Evolutionary conservation across 73 alveolate genomes (phyloP).

Genomic region (Blepharisma stoltei): DNA sequence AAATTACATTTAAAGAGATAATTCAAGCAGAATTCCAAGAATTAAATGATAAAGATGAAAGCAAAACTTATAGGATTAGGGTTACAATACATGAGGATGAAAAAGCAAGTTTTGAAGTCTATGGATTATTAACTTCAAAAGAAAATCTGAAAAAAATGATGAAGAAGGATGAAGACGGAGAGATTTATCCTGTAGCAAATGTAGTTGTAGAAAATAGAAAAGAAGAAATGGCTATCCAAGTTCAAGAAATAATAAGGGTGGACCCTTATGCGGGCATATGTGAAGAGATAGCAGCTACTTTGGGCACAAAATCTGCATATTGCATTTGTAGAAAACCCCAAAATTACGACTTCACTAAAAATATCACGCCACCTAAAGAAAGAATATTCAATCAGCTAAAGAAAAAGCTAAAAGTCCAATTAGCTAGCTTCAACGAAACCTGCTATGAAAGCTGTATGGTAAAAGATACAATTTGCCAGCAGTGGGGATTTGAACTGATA

Average conservation of each 20-base stretch:
- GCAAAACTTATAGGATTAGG: constrained; percentile 1
- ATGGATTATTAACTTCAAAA: background rate
- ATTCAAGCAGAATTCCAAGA: background rate
- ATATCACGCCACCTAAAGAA: background rate
- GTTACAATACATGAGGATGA: background rate
- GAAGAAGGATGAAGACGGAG: background rate
- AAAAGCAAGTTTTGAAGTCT: background rate
- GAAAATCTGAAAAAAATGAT: no score
- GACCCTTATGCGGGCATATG: constrained; percentile 7
- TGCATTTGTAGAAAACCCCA: background rate
- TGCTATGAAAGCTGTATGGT: background rate
- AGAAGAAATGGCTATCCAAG: constrained; percentile 2
- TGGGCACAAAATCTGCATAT: background rate
- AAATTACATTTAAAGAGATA: constrained; percentile 16
- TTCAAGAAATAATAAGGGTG: background rate
- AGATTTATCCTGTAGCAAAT: no score
- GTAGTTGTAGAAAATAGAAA: background rate
- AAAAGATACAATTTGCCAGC: constrained; percentile 4
- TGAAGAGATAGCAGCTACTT: background rate
- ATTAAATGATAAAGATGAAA: background rate
- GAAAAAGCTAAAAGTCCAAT: background rate
- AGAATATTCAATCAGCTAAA: background rate
- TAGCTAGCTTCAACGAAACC: background rate
- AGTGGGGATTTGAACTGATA: background rate
- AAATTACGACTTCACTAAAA: background rate